These are phyloP conservation scores for Przewalskia tangutica DNA, from an alignment of 257 asterid genomes.

Conservation along the genomic window DNA sequence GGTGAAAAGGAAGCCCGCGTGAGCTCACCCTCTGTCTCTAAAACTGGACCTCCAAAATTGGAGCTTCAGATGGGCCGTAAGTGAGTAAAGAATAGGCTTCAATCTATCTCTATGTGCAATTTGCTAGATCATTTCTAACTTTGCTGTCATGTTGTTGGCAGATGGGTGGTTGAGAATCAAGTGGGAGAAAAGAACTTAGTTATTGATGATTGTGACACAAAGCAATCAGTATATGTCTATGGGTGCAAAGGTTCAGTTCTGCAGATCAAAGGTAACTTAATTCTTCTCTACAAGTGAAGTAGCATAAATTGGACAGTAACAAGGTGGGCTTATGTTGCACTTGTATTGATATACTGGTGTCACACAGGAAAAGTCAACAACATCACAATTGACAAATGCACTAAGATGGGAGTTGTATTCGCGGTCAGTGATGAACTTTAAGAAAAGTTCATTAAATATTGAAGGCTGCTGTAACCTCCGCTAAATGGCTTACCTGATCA, in stretches of 20 bases:
- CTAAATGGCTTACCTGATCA: constrained; percentile 13
- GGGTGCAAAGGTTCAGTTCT: constrained; percentile 38
- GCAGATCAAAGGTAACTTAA: constrained; percentile 62
- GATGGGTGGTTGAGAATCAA: no score
- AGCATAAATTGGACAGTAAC: not conserved
- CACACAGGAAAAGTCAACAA: constrained; percentile 90
- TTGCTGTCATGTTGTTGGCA: constrained; percentile 6
- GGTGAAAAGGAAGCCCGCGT: constrained; percentile 47
- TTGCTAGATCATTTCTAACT: constrained; percentile 6
- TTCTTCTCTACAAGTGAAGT: not conserved
- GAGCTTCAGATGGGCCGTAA: constrained; percentile 99
- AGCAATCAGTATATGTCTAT: no score
- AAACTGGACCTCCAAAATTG: not conserved
- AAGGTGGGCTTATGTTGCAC: not conserved
- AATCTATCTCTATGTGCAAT: not conserved
- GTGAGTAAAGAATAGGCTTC: constrained; percentile 42
- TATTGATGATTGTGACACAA: no score
- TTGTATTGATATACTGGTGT: not conserved
- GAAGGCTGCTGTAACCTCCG: constrained; percentile 1
- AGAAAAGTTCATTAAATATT: not conserved
- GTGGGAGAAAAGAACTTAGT: no score
- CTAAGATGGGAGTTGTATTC: constrained; percentile 91
- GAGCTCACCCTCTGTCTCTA: constrained; percentile 32
- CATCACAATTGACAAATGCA: constrained; percentile 94
- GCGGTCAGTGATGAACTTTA: constrained; percentile 41